Evolutionary conservation across 2,329 filamentous ascomycete species (phyloP), one percentile per base, ranked within the genome.

Genomic region (Diaporthe humulicola): DNA sequence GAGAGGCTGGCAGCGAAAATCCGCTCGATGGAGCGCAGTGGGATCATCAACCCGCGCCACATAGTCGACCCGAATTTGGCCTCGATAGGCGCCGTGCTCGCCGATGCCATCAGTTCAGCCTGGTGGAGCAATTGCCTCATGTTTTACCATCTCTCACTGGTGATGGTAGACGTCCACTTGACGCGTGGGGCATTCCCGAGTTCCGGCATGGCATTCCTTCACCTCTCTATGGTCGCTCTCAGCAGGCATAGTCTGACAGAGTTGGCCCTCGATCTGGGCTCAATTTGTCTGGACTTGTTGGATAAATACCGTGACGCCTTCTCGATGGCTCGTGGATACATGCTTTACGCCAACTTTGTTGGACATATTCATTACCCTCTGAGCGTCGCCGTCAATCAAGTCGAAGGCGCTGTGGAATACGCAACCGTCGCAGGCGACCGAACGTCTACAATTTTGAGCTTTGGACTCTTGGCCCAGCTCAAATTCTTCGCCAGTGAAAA

Each of bases 51-150:
- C 52, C 83, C 85, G n/a, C 79, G 82, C 19, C 81, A 83, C 25
- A 81, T 84, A 0, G 85, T 85, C 17, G 89, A 93, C 76, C 84
- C 89, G 4, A 86, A 88, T 36, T 82, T 94, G 69, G 86, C 89
- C 42, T 92, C 91, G 0, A 85, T 94, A 2, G 94, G 93, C 4
- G 92, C 93, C 9, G 90, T 96, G 4, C 85, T 95, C 22, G 88
- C 92, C 0, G 93, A 96, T 83, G 89, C 94, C 17, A 87, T 93
- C 12, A 91, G 90, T 77, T 90, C 93, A 19, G 92, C 92, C 4
- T 95, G 92, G 86, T 95, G 94, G 94, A 92, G 89, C 54, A 91
- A 95, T 78, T 87, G 87, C 28, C 83, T 95, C 14, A 87, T 91
- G n/a, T 95, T 94, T 80, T 96, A 95, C 80, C 90, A 94, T 77